phyloP scores from a whole-genome alignment of 257 asterid species.

The Solanum chmielewskii region DNA sequence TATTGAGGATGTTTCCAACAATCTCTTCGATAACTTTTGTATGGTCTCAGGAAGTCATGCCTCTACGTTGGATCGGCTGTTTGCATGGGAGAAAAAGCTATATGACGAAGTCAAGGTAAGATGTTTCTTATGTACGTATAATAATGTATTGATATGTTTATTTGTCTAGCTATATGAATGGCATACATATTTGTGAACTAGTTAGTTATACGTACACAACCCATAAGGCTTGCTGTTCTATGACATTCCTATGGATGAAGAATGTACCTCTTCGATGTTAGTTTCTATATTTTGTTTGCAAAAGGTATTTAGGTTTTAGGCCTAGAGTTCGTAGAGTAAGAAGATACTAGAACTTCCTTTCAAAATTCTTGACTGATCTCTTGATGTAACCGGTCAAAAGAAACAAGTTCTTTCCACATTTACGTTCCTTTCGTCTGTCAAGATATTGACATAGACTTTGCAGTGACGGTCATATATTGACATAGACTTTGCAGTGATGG shows the following conservation, averaged over 20 bases:
- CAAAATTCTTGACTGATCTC: neutral
- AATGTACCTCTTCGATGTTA: neutral
- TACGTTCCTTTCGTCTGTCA: neutral
- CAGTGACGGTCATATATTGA: neutral
- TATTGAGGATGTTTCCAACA: slow-evolving; percentile 32
- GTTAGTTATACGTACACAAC: neutral
- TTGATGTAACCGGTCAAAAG: neutral
- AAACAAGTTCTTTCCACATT: neutral
- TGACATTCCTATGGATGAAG: neutral
- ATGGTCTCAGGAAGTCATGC: slow-evolving; percentile 97
- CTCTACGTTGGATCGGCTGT: slow-evolving; percentile 82
- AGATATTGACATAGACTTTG: neutral
- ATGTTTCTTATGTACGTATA: neutral
- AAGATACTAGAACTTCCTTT: neutral
- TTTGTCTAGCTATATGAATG: neutral
- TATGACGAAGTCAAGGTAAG: slow-evolving; percentile 96
- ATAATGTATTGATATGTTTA: neutral
- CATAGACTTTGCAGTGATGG: neutral
- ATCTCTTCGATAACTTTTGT: slow-evolving; percentile 64
- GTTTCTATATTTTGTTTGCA: neutral
- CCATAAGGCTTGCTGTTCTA: neutral
- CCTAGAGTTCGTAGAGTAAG: neutral
- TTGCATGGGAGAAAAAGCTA: slow-evolving; percentile 98
- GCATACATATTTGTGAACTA: neutral
- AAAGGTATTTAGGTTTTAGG: neutral